Base-by-base conservation (phyloP, 768 basidiomycete genomes). In the Chalciporus chontae region DNA sequence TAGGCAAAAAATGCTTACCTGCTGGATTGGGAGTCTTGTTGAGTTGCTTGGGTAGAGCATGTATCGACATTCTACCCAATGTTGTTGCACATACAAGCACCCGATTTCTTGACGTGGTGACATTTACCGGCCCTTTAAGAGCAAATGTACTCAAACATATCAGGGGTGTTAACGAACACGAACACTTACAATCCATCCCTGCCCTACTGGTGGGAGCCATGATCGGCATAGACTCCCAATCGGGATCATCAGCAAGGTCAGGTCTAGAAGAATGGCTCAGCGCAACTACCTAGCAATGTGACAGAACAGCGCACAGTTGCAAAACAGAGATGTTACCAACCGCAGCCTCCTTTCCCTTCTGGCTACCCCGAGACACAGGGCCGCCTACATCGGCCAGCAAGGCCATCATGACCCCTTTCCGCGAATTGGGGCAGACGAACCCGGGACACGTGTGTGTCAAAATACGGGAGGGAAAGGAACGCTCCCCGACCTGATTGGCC, bases 101-200 rank as follows among this genome's bases (percentile, higher is more conserved):
- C 43, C 73, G 68, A 56, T 85, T 88, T 27, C 78, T 86, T 5
- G 89, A 90, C 3, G 75, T 47, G 1, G 68, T 66, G 14, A 77
- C 75, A 51, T 72, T 75, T 23, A 82, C 61, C 4, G 86, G 84
- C 49, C 85, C 87, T 90, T 53, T 14, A 43, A 11, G 39, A 48
- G 51, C 36, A 47, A 13, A 29, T 18, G 4, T 5, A 45, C 40
- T 43, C 32, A 45, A 49, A 37, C 31, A 23, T 21, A 5, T 36
- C 15, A 36, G 31, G 6, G 10, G n/a, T 40, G 18, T 9, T 14
- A 36, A 19, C 6, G n/a, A 47, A 27, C 2, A 42, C 8, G 29
- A 27, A 21, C 37, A 58, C 78, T 66, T 60, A 84, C 84, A 64
- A 52, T 84, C 75, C 69, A 71, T 73, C 15, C 80, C 79, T 8